A percentile compares a stretch with the other conserved stretches of the same genome.
Evolutionary conservation across 2,329 filamentous ascomycete genomes (phyloP).

Genomic region (Fusarium sp.): DNA sequence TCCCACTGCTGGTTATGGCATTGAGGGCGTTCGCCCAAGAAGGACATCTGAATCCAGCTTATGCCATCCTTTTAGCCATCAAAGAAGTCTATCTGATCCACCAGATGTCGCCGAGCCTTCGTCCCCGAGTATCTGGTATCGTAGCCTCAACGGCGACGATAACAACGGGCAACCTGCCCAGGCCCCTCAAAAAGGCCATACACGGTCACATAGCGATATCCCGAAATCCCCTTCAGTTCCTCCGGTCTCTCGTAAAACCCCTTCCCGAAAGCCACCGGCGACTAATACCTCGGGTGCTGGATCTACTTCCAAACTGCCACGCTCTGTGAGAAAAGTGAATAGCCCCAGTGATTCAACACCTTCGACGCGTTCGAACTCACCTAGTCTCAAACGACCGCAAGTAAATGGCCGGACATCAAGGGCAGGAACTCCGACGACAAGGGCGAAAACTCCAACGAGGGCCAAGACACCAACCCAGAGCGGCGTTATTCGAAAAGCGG

Average conservation of each 20-base stretch:
- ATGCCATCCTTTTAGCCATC: constrained; percentile 62
- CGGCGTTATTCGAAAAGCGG: constrained; percentile 53
- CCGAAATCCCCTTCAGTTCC: constrained; percentile 52
- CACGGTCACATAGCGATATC: constrained; percentile 72
- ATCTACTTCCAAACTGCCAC: constrained; percentile 58
- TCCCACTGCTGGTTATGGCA: constrained; percentile 69
- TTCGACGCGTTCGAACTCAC: constrained; percentile 69
- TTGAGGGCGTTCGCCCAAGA: constrained; percentile 63
- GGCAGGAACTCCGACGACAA: constrained; percentile 52
- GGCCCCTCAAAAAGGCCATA: constrained; percentile 51
- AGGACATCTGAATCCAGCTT: constrained; percentile 80
- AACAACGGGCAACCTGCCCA: constrained; percentile 36
- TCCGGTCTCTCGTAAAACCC: constrained; percentile 50
- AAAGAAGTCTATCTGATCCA: constrained; percentile 67
- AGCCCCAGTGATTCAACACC: constrained; percentile 59
- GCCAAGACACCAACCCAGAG: constrained; percentile 58
- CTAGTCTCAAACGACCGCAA: constrained; percentile 58
- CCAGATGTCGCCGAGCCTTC: constrained; percentile 66
- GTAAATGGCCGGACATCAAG: constrained; percentile 56
- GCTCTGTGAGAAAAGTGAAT: constrained; percentile 59
- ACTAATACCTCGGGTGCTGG: constrained; percentile 43
- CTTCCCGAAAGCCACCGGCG: constrained; percentile 38
- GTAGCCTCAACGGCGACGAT: constrained; percentile 49
- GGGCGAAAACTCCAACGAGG: constrained; percentile 56
- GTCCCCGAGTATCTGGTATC: constrained; percentile 77